Evolutionary conservation across 805 yeast species (phyloP).

Genomic region (Isabelozyma rhagii): DNA sequence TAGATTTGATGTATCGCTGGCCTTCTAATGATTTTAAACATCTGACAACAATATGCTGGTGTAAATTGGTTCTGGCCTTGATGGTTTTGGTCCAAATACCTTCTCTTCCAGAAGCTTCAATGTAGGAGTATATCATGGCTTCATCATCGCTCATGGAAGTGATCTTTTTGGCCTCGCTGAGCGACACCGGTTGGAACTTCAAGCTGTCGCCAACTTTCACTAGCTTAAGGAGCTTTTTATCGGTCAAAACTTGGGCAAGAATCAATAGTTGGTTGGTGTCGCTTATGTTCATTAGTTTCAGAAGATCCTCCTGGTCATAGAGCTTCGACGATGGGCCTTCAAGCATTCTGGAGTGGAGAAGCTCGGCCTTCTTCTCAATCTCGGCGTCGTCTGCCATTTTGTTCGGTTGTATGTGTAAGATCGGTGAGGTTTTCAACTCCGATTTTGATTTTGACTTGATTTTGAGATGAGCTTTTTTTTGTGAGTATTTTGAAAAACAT

Average conservation of each 20-base stretch:
- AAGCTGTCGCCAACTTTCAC: constrained; percentile 64
- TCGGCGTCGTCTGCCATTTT: constrained; percentile 28
- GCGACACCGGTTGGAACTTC: constrained; percentile 71
- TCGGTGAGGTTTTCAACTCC: background rate
- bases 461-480: background rate
- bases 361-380: constrained; percentile 38
- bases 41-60: constrained; percentile 84
- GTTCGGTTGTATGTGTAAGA: background rate
- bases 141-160: constrained; percentile 82
- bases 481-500: background rate
- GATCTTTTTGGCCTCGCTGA: constrained; percentile 73
- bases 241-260: constrained; percentile 50
- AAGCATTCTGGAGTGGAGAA: constrained; percentile 65
- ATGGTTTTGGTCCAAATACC: constrained; percentile 96
- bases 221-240: constrained; percentile 63
- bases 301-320: constrained; percentile 69
- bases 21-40: constrained; percentile 77
- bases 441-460: constrained; percentile 1
- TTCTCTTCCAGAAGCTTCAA: constrained; percentile 90
- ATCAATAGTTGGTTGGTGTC: constrained; percentile 45
- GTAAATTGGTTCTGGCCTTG: constrained; percentile 82
- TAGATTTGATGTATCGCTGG: constrained; percentile 81
- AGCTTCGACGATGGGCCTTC: constrained; percentile 44
- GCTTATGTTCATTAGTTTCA: constrained; percentile 41
- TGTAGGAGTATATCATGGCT: constrained; percentile 84